phyloP scores from a whole-genome alignment of 306 rosid species.

The cucumber (Cucumis sativus) region DNA sequence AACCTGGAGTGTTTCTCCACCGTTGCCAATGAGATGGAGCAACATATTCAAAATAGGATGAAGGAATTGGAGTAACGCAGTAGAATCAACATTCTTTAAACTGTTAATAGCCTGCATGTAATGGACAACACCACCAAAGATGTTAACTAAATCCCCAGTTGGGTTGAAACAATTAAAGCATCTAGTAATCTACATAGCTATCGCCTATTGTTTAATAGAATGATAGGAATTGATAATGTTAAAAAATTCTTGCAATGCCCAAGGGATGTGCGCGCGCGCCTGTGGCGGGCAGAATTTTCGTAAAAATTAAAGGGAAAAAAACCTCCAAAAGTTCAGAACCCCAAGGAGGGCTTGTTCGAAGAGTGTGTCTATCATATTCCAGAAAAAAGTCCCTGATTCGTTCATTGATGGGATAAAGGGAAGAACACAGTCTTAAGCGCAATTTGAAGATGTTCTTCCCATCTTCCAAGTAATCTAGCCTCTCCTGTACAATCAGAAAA shows the following conservation, averaged over 20 bases:
- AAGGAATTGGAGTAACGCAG: constrained; percentile 97
- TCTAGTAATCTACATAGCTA: neutral
- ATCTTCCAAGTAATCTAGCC: constrained; percentile 94
- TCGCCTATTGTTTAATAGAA: neutral
- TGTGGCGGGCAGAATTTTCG: neutral
- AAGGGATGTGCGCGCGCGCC: neutral
- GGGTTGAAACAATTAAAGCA: neutral
- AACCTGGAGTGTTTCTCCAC: constrained; percentile 99
- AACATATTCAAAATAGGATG: constrained; percentile 96
- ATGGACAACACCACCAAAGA: neutral
- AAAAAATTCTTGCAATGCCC: neutral
- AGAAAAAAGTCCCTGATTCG: constrained; percentile 93
- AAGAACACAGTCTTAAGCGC: constrained; percentile 89
- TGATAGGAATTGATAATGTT: neutral
- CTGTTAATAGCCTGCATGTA: constrained; percentile 87
- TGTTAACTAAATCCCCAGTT: neutral
- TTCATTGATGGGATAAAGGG: constrained; percentile 85
- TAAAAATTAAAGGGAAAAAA: constrained; percentile 10
- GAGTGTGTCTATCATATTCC: constrained; percentile 96
- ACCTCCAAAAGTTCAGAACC: constrained; percentile 99
- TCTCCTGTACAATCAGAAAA: constrained; percentile 45
- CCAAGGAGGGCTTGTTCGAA: constrained; percentile 99
- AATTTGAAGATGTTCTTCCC: constrained; percentile 83
- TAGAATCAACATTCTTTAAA: constrained; percentile 98
- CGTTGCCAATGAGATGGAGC: constrained; percentile 99